A percentile compares a stretch with the other conserved stretches of the same genome.
phyloP scores from a whole-genome alignment of 257 asterid genomes.

The Scutellaria barbata region DNA sequence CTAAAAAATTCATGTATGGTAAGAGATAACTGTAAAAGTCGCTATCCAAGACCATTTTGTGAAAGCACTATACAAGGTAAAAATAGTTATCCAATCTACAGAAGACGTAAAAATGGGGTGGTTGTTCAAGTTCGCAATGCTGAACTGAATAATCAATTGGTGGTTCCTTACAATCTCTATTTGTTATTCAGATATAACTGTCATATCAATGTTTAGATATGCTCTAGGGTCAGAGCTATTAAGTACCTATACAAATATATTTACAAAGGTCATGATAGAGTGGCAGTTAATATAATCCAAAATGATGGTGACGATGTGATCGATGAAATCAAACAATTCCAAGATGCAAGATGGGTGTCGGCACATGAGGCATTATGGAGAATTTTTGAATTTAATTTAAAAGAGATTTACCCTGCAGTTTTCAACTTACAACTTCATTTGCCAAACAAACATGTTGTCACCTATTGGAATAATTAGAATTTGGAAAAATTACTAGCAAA shows the following conservation, averaged over 20 bases:
- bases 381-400: not conserved
- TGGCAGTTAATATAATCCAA: too few relatives aligned
- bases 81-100: not conserved
- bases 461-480: too few relatives aligned
- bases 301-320: not conserved
- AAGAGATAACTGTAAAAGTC: too few relatives aligned
- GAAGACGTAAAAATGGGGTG: too few relatives aligned
- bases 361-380: slow-evolving; percentile 13
- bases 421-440: not conserved
- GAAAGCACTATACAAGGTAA: not conserved
- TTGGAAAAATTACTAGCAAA: too few relatives aligned
- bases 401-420: not conserved
- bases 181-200: not conserved
- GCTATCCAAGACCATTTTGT: not conserved
- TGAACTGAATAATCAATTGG: too few relatives aligned
- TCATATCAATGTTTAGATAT: not conserved
- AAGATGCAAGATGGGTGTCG: not conserved
- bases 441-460: not conserved
- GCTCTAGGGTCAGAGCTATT: not conserved
- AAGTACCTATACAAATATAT: not conserved
- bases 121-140: too few relatives aligned
- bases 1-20: not conserved
- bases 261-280: too few relatives aligned
- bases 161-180: too few relatives aligned
- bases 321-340: too few relatives aligned